A percentile compares a stretch with the other conserved stretches of the same genome.
Conservation (phyloP, 371 early-diverging fungal genomes). For the Rhizopus microsporus region DNA sequence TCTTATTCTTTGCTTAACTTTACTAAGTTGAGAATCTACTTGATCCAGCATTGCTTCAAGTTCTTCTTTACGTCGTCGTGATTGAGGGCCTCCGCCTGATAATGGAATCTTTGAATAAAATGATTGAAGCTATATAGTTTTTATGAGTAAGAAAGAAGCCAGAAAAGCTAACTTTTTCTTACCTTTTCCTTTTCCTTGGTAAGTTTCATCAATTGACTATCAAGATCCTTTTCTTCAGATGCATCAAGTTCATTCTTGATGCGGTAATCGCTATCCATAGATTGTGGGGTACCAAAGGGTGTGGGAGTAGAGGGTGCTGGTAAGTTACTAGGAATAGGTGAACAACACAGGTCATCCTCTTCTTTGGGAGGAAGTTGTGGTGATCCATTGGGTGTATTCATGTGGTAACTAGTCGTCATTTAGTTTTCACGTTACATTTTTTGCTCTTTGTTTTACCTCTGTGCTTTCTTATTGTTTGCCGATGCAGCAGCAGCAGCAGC, state of each 20-base stretch:
- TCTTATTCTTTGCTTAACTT: constrained; percentile 43
- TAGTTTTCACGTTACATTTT: neutral
- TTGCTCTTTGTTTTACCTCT: neutral
- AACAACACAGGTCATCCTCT: neutral
- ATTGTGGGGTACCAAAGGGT: neutral
- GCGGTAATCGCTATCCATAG: neutral
- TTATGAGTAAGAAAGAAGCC: neutral
- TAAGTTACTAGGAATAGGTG: neutral
- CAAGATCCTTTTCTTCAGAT: constrained; percentile 17
- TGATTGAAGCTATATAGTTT: constrained; percentile 43
- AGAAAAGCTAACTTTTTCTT: neutral
- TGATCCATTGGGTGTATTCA: constrained; percentile 16
- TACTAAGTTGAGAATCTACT: constrained; percentile 54
- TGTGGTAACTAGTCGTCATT: neutral
- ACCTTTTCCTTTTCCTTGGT: constrained; percentile 35
- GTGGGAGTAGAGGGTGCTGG: neutral
- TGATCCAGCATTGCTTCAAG: constrained; percentile 56
- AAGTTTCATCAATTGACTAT: constrained; percentile 26
- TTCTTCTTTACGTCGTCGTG: constrained; percentile 53
- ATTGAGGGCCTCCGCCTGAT: constrained; percentile 50
- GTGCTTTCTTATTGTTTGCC: neutral
- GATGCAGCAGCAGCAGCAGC: constrained; percentile 6
- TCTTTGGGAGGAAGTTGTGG: constrained; percentile 6
- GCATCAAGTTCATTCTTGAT: neutral
- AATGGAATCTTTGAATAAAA: constrained; percentile 55